Conservation (phyloP, 75 land plant genomes). For the Gnetum montanum region DNA sequence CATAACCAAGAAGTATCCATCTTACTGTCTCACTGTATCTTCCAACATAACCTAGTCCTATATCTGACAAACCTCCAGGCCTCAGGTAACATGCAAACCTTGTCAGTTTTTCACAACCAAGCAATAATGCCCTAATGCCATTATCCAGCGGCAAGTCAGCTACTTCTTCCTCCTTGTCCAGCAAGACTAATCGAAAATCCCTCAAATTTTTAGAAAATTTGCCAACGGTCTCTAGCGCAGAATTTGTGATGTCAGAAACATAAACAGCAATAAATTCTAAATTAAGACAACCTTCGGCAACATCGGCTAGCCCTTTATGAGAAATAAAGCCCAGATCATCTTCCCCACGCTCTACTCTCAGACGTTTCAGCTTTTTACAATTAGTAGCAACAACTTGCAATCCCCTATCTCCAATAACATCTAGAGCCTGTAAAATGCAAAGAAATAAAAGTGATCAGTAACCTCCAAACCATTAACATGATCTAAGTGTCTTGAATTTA, state of each 20-base stretch:
- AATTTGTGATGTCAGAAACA: constrained; percentile 70
- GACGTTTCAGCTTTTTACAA: constrained; percentile 23
- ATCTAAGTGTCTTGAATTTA: too few species aligned
- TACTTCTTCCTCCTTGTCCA: constrained; percentile 36
- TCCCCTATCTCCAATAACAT: constrained; percentile 31
- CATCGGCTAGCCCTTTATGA: constrained; percentile 44
- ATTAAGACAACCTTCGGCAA: constrained; percentile 58
- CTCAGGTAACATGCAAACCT: constrained; percentile 69
- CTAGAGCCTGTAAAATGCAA: constrained; percentile 23
- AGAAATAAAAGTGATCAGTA: too few species aligned
- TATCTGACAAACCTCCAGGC: constrained; percentile 72
- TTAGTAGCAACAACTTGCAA: constrained; percentile 18
- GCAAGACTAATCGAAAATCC: constrained; percentile 85
- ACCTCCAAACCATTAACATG: too few species aligned
- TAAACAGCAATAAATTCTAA: constrained; percentile 66
- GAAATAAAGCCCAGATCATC: constrained; percentile 25
- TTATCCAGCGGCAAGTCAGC: constrained; percentile 80
- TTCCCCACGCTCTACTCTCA: constrained; percentile 30
- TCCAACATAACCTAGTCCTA: constrained; percentile 67
- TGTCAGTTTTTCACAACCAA: constrained; percentile 54
- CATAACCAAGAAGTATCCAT: constrained; percentile 32
- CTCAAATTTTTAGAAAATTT: constrained; percentile 39
- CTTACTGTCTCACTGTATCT: constrained; percentile 15
- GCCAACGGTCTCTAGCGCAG: constrained; percentile 50
- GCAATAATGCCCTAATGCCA: constrained; percentile 64